Base-by-base conservation (phyloP, 2,329 filamentous ascomycete species). In the Fusarium anguioides region DNA sequence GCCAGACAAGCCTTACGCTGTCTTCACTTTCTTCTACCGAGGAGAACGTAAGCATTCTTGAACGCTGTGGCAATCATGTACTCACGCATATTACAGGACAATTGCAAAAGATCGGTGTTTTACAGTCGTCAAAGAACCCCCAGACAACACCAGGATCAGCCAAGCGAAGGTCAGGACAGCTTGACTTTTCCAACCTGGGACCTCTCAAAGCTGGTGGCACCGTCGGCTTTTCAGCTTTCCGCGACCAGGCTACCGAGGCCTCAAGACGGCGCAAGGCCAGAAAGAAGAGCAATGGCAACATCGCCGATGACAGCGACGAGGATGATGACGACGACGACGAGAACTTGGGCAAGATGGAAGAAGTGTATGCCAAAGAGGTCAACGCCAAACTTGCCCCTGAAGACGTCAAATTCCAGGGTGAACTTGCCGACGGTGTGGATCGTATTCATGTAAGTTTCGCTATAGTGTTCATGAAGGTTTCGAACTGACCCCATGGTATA, bases 1-100 rank as follows among this genome's bases (percentile, higher is more conserved):
- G 0, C 94, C 94, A 20, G 95, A 98, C 66, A 96, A 95, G 79
- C 96, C 96, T 5, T 99, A 97, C 80, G 96, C 96, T 6, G 91
- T 92, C 10, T 99, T 99, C 78, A 98, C 96, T 26, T 99, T 99
- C 78, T 93, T 98, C 81, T 99, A 99, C 78, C 89, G 96, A 63
- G 96, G 96, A 77, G 92, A 97, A 77, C 91, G 95, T 96, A 84
- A 83, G 93, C 88, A 37, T n/a, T 36, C 11, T 48, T 8, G 12
- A 18, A 20, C 26, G 11, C 66, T 42, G 37, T 57, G 17, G 44
- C 21, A 14, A 23, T 17, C 11, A 44, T 18, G 5, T 21, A 50
- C 74, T 78, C 52, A 70, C 72, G 76, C 68, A 74, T n/a, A 42
- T 33, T 52, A 10, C 68, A 97, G 94, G 93, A 50, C 96, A 99